Evolutionary conservation across 768 basidiomycete genomes (phyloP), one percentile per base, ranked within the genome.

Genomic region (Clathrus columnatus): DNA sequence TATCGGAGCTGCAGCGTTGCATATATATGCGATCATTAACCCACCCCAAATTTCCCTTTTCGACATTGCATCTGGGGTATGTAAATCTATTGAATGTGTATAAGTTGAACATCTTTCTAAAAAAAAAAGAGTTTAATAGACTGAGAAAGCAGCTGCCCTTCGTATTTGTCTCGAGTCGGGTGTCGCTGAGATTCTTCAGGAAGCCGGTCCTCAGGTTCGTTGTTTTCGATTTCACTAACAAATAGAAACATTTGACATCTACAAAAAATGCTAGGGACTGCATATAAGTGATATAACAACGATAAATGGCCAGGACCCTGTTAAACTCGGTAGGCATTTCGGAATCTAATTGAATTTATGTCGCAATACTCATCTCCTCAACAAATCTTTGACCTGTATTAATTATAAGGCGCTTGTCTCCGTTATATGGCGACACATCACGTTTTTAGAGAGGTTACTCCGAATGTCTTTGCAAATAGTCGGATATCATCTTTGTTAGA

Each of bases 181-280:
- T 50, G 71, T 74, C 7, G 68, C 68, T 1, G 74, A 75, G 54
- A 72, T 75, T 2, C 58, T 76, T 14, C 66, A 1, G 73, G 72
- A 53, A n/a, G 73, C 69, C 10, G 75, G 75, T 16, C 64, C 67
- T 3, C 48, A 69, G 43, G 71, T 69, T 42, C n/a, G 26, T 48
- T 24, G 44, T 20, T 18, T 36, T 14, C 11, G 27, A n/a, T n/a
- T n/a, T n/a, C n/a, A 17, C 47, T 5, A 43, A 32, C 24, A 30
- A 47, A 20, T 17, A 20, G 21, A 42, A 26, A 23, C 7, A 11
- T 30, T 26, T 27, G 5, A 43, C 48, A 51, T 23, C 20, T 11
- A 20, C 4, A 28, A n/a, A n/a, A n/a, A 14, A 44, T 26, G 18
- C n/a, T n/a, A 54, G 42, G 60, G 60, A 0, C n/a, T 54, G 45